phyloP scores from a whole-genome alignment of 805 yeast genomes.

The Soucietia sequanensis region DNA sequence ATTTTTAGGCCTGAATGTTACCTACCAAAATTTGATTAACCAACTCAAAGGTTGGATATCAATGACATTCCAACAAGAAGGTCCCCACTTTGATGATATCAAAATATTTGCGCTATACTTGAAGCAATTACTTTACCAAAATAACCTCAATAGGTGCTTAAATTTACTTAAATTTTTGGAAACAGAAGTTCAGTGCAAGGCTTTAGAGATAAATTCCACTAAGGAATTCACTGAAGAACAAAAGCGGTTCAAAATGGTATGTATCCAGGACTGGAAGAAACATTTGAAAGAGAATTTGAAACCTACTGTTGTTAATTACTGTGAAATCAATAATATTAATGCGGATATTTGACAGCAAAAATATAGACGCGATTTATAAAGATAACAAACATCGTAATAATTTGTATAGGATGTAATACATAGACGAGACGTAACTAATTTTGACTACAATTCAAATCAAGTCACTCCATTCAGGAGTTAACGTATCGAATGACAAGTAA shows the following conservation, averaged over 20 bases:
- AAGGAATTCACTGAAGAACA: not conserved
- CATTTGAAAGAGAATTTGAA: constrained; percentile 6
- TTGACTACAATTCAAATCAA: no score
- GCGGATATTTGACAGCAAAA: no score
- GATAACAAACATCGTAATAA: no score
- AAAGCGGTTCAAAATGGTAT: no score
- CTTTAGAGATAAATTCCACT: not conserved
- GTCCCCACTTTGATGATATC: constrained; percentile 36
- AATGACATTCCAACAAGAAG: constrained; percentile 25
- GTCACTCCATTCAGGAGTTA: no score
- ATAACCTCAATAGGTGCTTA: constrained; percentile 16
- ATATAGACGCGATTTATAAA: no score
- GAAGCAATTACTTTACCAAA: constrained; percentile 13
- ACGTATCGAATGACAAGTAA: no score
- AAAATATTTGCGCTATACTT: constrained; percentile 19
- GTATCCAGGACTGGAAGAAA: constrained; percentile 17
- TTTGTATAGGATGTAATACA: no score
- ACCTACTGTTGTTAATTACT: constrained; percentile 2
- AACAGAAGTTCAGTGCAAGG: constrained; percentile 3
- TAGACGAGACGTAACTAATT: no score
- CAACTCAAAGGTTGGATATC: constrained; percentile 26
- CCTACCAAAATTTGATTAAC: constrained; percentile 12
- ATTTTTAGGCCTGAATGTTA: constrained; percentile 12
- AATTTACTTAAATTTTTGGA: constrained; percentile 14
- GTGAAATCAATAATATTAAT: not conserved